Percentiles rank a stretch among this genome's conserved stretches.
These are phyloP conservation scores for Lichtheimia corymbifera DNA, from an alignment of 371 early-diverging fungal genomes.

Conservation along the genomic window DNA sequence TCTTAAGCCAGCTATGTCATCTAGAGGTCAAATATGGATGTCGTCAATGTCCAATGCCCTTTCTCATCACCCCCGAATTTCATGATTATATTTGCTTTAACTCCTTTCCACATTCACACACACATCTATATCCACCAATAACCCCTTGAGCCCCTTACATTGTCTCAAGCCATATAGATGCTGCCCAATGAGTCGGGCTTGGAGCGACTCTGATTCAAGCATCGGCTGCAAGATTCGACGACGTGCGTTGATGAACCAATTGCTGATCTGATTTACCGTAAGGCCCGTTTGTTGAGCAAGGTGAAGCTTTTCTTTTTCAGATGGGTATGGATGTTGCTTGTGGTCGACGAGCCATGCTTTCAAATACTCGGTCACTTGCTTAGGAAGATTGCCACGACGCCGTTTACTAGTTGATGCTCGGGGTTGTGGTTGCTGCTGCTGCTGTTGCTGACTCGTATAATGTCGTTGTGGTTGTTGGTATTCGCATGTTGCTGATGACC, in stretches of 20 bases:
- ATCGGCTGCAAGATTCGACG: slow-evolving; percentile 65
- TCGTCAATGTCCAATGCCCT: too few relatives aligned
- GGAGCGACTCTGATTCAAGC: slow-evolving; percentile 36
- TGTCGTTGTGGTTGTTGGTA: not conserved
- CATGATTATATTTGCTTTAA: too few relatives aligned
- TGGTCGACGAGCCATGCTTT: slow-evolving; percentile 78
- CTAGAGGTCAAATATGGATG: too few relatives aligned
- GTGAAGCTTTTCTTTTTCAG: slow-evolving; percentile 73
- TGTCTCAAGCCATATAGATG: too few relatives aligned
- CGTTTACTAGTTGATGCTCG: slow-evolving; percentile 15
- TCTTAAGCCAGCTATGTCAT: too few relatives aligned
- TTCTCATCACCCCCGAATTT: too few relatives aligned
- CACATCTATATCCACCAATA: too few relatives aligned
- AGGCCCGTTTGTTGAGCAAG: slow-evolving; percentile 69
- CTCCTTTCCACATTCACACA: too few relatives aligned
- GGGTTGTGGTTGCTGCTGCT: too few relatives aligned
- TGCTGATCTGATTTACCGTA: slow-evolving; percentile 77
- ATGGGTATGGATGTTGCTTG: slow-evolving; percentile 82
- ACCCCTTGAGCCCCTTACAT: too few relatives aligned
- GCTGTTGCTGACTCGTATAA: not conserved
- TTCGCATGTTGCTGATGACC: not conserved
- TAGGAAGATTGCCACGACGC: slow-evolving; percentile 66
- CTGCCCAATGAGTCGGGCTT: slow-evolving; percentile 7
- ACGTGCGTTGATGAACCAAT: slow-evolving; percentile 92
- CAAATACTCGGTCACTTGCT: slow-evolving; percentile 64